Percentiles rank a stretch among this genome's conserved stretches.
These are phyloP conservation scores for Tetrahymena borealis DNA, from an alignment of 73 alveolate genomes.

Conservation along the genomic window DNA sequence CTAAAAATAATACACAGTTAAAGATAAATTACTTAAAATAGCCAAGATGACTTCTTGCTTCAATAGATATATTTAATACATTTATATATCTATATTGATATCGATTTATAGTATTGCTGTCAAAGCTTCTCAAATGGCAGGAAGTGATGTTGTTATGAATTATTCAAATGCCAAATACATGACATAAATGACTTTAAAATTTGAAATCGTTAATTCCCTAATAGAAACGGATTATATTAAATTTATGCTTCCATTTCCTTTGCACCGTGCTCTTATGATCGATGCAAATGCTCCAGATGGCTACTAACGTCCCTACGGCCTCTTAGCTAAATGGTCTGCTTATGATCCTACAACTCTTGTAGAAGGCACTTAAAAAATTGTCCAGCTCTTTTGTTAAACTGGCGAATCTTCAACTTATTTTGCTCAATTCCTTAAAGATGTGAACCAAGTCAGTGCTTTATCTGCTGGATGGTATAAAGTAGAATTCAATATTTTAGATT, in stretches of 20 bases:
- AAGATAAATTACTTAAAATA: neutral
- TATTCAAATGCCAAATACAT: neutral
- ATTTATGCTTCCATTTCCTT: neutral
- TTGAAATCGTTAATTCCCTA: neutral
- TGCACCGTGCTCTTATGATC: neutral
- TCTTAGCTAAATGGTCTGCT: neutral
- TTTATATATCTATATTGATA: neutral
- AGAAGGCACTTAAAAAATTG: neutral
- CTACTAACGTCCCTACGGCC: neutral
- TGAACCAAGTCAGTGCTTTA: neutral
- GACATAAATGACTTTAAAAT: neutral
- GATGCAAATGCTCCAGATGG: neutral
- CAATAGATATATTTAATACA: neutral
- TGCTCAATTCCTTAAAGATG: neutral
- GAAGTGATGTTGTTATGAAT: neutral
- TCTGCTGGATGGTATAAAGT: neutral
- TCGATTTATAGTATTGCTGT: neutral
- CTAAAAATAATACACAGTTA: too few relatives aligned
- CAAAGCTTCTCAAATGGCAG: neutral
- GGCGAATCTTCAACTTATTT: neutral
- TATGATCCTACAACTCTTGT: neutral
- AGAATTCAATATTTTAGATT: neutral
- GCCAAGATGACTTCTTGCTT: neutral
- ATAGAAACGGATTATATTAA: neutral
- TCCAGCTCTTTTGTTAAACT: neutral